Evolutionary conservation across 2,329 filamentous ascomycete genomes (phyloP).

Genomic region (Alternaria panax): DNA sequence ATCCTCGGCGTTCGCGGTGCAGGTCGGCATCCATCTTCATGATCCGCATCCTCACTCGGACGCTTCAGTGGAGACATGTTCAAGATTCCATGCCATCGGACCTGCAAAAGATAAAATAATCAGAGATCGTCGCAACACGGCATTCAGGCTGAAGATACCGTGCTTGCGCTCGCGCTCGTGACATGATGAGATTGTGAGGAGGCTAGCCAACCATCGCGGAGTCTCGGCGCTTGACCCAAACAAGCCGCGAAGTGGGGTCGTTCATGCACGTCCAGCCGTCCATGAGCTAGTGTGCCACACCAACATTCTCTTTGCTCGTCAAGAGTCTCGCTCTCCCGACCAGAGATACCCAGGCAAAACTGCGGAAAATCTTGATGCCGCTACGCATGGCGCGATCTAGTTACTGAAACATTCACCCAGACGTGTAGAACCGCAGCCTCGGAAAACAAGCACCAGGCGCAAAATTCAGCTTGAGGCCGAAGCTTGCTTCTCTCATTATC

Average conservation of each 20-base stretch:
- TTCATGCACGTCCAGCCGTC: not conserved
- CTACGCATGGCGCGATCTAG: not conserved
- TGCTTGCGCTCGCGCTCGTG: conserved; percentile 3
- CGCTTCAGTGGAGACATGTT: conserved; percentile 66
- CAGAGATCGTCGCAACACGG: conserved; percentile 13
- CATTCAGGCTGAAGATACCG: not conserved
- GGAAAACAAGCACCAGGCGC: not conserved
- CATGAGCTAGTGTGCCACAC: not conserved
- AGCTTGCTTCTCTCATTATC: not conserved
- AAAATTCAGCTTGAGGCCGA: not conserved
- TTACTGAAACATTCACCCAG: not conserved
- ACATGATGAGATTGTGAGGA: conserved; percentile 7
- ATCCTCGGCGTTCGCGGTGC: conserved; percentile 35
- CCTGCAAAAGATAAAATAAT: conserved; percentile 13
- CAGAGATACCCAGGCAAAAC: not conserved
- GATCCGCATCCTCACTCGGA: conserved; percentile 39
- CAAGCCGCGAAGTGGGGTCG: not conserved
- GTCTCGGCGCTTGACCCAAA: not conserved
- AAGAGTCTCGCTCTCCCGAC: not conserved
- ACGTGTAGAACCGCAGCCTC: not conserved
- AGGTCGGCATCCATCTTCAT: conserved; percentile 37
- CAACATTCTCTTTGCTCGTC: not conserved
- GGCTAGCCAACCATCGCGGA: conserved; percentile 3
- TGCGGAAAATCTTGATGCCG: not conserved
- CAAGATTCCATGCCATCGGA: conserved; percentile 66